Evolutionary conservation across 2,329 filamentous ascomycete species (phyloP), one percentile per base, ranked within the genome.

Genomic region (Aspergillus sp.): DNA sequence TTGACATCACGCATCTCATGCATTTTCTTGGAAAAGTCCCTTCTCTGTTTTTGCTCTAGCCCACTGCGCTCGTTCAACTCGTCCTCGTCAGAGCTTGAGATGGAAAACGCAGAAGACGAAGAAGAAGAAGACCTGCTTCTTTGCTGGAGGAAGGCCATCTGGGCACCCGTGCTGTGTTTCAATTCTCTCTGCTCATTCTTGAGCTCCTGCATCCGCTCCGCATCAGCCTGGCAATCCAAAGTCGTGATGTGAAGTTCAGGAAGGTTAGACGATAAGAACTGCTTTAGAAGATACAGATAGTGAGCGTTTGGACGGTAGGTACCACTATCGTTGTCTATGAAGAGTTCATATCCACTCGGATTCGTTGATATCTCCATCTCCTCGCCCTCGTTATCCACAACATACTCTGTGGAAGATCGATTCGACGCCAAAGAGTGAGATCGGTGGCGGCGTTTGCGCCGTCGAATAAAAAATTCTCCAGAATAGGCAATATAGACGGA

Each of bases 301-400:
- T 86, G 82, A 55, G 89, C 89, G 68, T 96, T 91, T 0, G 93
- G 93, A 0, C 93, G 85, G 73, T 98, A 98, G 0, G 93, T 98
- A 11, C 93, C 93, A 54, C 88, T 91, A 74, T 96, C 93, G 68
- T 98, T 98, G 78, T 98, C 93, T 68, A 98, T 97, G 62, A 95
- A 80, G 8, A 98, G 83, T 71, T 96, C 89, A 72, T 96, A 98
- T 69, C 84, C 76, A 4, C 71, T 66, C 0, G 85, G 84, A 53
- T 87, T 82, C 5, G 71, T 80, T 4, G 81, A 80, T 2, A 79
- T 71, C 4, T 78, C 75, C 2, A 71, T 64, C 71, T 81, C 80
- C 52, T 73, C 71, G 12, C 62, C 53, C 8, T 54, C 50, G 44
- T 69, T 68, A 17, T 71, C 70, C 51, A 70, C 67, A 5, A 69